Base-by-base conservation (phyloP, 176 grass and related monocot genomes). In the Aegilops tauschii region DNA sequence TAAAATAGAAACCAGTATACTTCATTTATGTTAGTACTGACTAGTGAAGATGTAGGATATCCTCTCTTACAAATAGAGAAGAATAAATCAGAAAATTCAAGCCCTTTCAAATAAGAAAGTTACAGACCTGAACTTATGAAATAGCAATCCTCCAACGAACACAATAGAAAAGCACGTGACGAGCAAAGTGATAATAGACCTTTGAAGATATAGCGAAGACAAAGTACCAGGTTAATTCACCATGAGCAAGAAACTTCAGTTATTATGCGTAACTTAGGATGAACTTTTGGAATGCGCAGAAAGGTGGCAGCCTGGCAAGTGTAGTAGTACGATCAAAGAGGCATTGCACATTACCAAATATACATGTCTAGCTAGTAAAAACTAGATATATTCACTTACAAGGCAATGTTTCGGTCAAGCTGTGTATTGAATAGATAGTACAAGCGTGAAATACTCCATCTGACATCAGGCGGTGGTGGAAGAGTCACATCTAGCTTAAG, bases 381-480 rank as follows among this genome's bases (percentile, higher is more conserved):
- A 81, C 45, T 88, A 90, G 25, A 75, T 76, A 62, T 56, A 81
- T 59, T 61, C 78, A 93, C 97, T 94, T 94, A 98, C 97, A 90
- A 88, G 92, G 85, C 90, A 88, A 98, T 98, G 86, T 94, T 98
- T 69, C 97, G 82, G 88, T 96, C 97, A 65, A 98, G 97, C 76
- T 96, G 97, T 79, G 93, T 86, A 80, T 96, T 98, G 89, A 98
- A 94, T 59, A 96, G 72, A 92, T 98, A 98, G 87, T 96, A 98
- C 71, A 91, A 65, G 27, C 93, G 97, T 61, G 97, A 92, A 78
- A 98, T 86, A 85, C 82, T 92, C 97, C 93, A 94, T 92, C 90
- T 85, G 42, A 98, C 79, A 88, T 98, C 89, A 82, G 88, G 86
- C 61, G 93, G 87, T 50, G 92, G 86, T 73, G 97, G 92, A 69